phyloP scores from a whole-genome alignment of 1,284 basidiomycete species.

The Flammula alnicola region DNA sequence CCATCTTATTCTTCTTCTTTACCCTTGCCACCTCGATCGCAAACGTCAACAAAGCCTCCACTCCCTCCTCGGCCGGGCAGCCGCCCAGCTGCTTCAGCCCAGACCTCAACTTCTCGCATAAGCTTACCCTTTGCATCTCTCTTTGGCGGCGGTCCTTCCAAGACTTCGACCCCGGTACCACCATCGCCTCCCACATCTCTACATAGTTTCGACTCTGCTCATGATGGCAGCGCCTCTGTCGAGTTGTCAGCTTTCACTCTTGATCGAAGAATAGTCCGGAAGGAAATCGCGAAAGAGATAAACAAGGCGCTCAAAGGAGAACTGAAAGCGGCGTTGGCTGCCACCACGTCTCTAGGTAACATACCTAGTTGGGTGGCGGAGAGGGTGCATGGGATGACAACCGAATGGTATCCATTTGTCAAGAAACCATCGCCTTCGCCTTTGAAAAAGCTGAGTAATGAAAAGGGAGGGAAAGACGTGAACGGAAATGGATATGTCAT shows the following conservation, averaged over 20 bases:
- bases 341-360: constrained; percentile 22
- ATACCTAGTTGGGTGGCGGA: constrained; percentile 71
- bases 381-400: constrained; percentile 59
- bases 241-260: constrained; percentile 67
- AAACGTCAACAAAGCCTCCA: constrained; percentile 53
- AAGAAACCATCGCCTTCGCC: constrained; percentile 27
- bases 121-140: constrained; percentile 70
- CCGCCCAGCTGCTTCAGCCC: constrained; percentile 25
- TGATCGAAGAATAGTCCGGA: constrained; percentile 51
- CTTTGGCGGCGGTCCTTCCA: constrained; percentile 46
- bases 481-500: constrained; percentile 38
- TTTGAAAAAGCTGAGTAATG: constrained; percentile 13
- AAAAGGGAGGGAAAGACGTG: constrained; percentile 21
- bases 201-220: constrained; percentile 31
- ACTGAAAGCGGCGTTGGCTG: constrained; percentile 53
- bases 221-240: constrained; percentile 23
- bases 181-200: constrained; percentile 27
- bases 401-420: constrained; percentile 54
- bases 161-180: constrained; percentile 20
- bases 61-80: constrained; percentile 58
- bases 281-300: constrained; percentile 64
- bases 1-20: constrained; percentile 57
- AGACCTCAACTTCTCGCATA: constrained; percentile 50
- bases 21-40: constrained; percentile 67
- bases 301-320: constrained; percentile 62